A percentile compares a stretch with the other conserved stretches of the same genome.
phyloP scores from a whole-genome alignment of 2,329 filamentous ascomycete genomes.

The Trichothecium sympodiale region DNA sequence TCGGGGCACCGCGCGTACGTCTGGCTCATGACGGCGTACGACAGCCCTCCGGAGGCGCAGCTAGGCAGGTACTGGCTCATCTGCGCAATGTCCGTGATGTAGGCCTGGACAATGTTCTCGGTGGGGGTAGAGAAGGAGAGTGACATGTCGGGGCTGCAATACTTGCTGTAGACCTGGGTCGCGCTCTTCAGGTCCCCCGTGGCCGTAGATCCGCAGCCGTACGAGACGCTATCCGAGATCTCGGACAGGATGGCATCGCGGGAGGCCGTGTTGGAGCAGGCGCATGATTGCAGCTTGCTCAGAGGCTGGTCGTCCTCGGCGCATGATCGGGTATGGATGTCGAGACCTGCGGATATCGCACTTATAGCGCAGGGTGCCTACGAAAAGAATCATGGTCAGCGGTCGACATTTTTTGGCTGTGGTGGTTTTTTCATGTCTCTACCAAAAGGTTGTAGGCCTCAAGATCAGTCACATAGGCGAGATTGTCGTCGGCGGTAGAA shows the following conservation, averaged over 20 bases:
- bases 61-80: conserved; percentile 22
- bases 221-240: conserved; percentile 28
- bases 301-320: conserved; percentile 28
- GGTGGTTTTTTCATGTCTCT: no score
- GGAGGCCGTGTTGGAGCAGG: conserved; percentile 37
- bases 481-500: conserved; percentile 9
- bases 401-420: background rate
- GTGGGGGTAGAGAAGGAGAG: conserved; percentile 30
- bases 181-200: conserved; percentile 37
- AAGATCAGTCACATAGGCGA: conserved; percentile 35
- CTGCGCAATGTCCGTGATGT: conserved; percentile 37
- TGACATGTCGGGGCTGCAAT: conserved; percentile 32
- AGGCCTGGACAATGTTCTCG: conserved; percentile 28
- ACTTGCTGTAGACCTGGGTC: conserved; percentile 30
- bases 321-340: conserved; percentile 25
- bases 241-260: conserved; percentile 23
- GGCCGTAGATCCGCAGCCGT: conserved; percentile 33
- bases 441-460: conserved; percentile 29
- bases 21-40: conserved; percentile 17
- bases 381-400: conserved; percentile 4
- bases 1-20: conserved; percentile 23
- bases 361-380: conserved; percentile 39
- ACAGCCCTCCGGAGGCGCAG: conserved; percentile 22
- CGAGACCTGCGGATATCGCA: conserved; percentile 33
- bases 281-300: conserved; percentile 36